These are phyloP conservation scores for Diaporthe australafricana DNA, from an alignment of 2,329 filamentous ascomycete genomes.

Conservation along the genomic window DNA sequence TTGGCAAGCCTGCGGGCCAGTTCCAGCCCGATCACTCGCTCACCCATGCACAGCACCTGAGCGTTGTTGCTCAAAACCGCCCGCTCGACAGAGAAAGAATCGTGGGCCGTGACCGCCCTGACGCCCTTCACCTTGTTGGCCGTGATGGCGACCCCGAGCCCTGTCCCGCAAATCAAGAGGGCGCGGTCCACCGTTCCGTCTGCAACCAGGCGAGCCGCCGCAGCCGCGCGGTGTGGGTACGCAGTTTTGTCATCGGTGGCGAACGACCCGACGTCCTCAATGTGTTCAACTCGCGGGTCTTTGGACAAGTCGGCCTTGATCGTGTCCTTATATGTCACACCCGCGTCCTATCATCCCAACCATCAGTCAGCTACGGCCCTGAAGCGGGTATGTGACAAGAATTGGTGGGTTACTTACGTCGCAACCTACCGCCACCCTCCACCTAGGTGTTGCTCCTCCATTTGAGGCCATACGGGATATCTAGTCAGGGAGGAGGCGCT, in stretches of 20 bases:
- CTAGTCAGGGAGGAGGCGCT: background rate
- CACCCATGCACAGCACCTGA: conserved; percentile 88
- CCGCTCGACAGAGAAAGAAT: conserved; percentile 85
- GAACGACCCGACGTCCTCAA: conserved; percentile 81
- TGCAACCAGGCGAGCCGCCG: conserved; percentile 73
- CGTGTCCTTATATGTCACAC: conserved; percentile 81
- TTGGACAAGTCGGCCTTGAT: conserved; percentile 79
- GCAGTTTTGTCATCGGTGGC: conserved; percentile 78
- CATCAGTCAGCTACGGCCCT: background rate
- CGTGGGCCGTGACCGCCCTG: conserved; percentile 89
- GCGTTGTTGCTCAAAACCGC: conserved; percentile 86
- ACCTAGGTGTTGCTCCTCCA: conserved; percentile 51
- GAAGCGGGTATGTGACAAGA: background rate
- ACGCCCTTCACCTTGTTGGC: conserved; percentile 90
- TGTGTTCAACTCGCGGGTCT: conserved; percentile 72
- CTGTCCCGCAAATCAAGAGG: conserved; percentile 86
- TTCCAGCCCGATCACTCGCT: conserved; percentile 85
- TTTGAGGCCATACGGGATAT: conserved; percentile 24
- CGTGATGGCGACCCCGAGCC: conserved; percentile 87
- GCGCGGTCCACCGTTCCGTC: conserved; percentile 79
- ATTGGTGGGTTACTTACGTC: conserved; percentile 55
- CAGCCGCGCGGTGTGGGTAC: conserved; percentile 83
- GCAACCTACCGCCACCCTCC: conserved; percentile 65
- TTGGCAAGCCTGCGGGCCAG: conserved; percentile 80
- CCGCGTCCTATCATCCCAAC: conserved; percentile 67